Evolutionary conservation across 2,329 filamentous ascomycete species (phyloP).

Genomic region (Colletotrichum tamarilloi): DNA sequence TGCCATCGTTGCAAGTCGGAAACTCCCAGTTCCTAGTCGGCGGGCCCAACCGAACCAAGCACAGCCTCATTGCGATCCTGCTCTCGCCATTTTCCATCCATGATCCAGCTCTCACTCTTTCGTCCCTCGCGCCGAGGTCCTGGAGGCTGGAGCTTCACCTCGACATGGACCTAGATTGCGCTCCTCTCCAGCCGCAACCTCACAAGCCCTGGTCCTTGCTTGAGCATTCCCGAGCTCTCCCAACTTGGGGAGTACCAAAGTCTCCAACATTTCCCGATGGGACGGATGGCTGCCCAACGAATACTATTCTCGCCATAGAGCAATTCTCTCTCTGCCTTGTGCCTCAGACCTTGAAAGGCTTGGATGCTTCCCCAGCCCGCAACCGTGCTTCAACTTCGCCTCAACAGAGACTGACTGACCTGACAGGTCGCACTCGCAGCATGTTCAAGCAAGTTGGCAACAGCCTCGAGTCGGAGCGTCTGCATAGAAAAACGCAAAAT

Average conservation of each 20-base stretch:
- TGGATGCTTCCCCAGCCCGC: background rate
- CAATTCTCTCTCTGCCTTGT: background rate
- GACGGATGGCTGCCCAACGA: background rate
- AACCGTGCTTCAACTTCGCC: background rate
- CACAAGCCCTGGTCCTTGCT: background rate
- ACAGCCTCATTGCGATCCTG: conserved; percentile 14
- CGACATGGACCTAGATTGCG: background rate
- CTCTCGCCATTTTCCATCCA: background rate
- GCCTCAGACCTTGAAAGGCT: background rate
- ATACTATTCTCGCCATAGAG: no score
- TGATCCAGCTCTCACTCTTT: background rate
- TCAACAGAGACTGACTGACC: background rate
- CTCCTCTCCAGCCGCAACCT: background rate
- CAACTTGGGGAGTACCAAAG: background rate
- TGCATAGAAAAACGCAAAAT: background rate
- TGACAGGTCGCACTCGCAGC: background rate
- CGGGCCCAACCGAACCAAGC: conserved; percentile 30
- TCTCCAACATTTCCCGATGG: no score
- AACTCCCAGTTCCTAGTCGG: conserved; percentile 15
- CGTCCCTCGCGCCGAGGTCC: background rate
- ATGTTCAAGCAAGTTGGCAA: background rate
- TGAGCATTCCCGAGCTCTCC: background rate
- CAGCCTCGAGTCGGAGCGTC: background rate
- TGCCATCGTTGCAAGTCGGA: conserved; percentile 14
- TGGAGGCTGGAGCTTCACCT: background rate